Percentiles rank a stretch among this genome's conserved stretches.
Conservation (phyloP, 768 basidiomycete species). For the Pleurotus tuoliensis region DNA sequence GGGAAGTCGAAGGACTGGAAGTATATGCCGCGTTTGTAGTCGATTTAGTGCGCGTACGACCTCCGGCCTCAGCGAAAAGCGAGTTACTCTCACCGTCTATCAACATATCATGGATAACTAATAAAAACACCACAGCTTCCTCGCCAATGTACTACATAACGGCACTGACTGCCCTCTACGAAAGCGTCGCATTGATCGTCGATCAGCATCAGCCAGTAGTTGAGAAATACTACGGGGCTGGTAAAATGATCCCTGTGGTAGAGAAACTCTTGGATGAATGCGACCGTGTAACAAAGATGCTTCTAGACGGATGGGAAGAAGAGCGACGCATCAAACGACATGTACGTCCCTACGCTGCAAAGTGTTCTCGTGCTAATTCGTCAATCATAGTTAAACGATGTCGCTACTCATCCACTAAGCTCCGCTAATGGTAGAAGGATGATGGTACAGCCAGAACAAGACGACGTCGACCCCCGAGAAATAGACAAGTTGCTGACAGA, state of each 20-base stretch:
- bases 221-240: constrained; percentile 93
- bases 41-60: constrained; percentile 77
- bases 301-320: constrained; percentile 88
- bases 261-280: constrained; percentile 77
- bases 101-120: constrained; percentile 5
- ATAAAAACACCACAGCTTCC: constrained; percentile 53
- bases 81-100: constrained; percentile 14
- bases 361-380: not conserved
- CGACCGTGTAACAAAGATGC: constrained; percentile 73
- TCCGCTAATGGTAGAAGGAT: constrained; percentile 28
- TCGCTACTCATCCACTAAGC: constrained; percentile 13
- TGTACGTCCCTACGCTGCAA: constrained; percentile 31
- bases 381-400: not conserved
- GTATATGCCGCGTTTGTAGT: constrained; percentile 93
- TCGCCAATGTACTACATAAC: constrained; percentile 92
- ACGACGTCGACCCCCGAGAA: constrained; percentile 77
- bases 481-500: constrained; percentile 90
- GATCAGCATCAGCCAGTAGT: constrained; percentile 98
- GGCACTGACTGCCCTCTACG: constrained; percentile 86
- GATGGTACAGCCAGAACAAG: constrained; percentile 40
- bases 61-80: constrained; percentile 84
- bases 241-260: constrained; percentile 82
- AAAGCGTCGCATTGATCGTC: constrained; percentile 92
- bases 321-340: constrained; percentile 82
- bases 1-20: constrained; percentile 87